These are phyloP conservation scores for Glaciozyma antarctica DNA, from an alignment of 768 basidiomycete species.

Conservation along the genomic window DNA sequence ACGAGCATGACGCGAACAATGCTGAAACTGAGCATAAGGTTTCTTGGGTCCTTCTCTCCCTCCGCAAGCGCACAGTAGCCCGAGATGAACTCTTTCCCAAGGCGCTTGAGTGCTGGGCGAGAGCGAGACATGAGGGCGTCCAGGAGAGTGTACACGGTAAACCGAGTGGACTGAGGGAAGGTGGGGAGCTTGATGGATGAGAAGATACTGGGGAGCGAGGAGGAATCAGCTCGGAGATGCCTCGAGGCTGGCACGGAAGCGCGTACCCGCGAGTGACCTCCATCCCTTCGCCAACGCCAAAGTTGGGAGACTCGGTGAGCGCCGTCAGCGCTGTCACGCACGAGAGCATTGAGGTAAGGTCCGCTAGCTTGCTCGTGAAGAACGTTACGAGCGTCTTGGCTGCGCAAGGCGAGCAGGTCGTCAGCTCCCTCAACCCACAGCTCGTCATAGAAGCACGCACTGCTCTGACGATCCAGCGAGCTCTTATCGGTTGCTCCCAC, in stretches of 20 bases:
- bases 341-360: slow-evolving; percentile 71
- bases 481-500: slow-evolving; percentile 53
- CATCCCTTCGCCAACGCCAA: slow-evolving; percentile 56
- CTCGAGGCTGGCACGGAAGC: too few species aligned
- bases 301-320: slow-evolving; percentile 54
- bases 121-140: slow-evolving; percentile 66
- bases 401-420: slow-evolving; percentile 36
- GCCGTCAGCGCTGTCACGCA: slow-evolving; percentile 65
- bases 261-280: slow-evolving; percentile 56
- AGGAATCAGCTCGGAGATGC: not conserved
- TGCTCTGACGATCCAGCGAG: slow-evolving; percentile 67
- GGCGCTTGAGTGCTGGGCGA: slow-evolving; percentile 34
- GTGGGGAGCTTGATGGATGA: slow-evolving; percentile 68
- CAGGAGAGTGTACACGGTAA: slow-evolving; percentile 67
- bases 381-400: slow-evolving; percentile 75
- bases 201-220: slow-evolving; percentile 51
- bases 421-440: not conserved
- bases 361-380: slow-evolving; percentile 64
- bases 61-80: slow-evolving; percentile 74
- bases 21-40: slow-evolving; percentile 78
- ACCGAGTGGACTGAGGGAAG: slow-evolving; percentile 70
- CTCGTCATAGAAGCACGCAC: slow-evolving; percentile 42
- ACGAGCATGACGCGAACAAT: slow-evolving; percentile 75
- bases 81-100: slow-evolving; percentile 49
- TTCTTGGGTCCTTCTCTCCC: slow-evolving; percentile 95